A percentile compares a stretch with the other conserved stretches of the same genome.
Conservation (phyloP, 164 flowering plant genomes). For the Liriodendron chinense region DNA sequence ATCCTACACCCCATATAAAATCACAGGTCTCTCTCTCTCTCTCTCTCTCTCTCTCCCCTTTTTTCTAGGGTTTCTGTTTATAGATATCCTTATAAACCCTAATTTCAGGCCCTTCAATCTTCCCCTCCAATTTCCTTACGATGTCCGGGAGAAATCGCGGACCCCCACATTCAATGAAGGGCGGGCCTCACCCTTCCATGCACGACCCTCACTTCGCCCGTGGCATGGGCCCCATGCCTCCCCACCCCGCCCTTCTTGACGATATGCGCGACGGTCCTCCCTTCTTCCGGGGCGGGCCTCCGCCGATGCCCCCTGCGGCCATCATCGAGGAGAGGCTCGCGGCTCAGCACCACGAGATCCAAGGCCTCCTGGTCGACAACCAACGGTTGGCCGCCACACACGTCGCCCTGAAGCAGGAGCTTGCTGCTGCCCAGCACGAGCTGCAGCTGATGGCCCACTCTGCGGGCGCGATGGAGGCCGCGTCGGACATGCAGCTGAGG, state of each 20-base stretch:
- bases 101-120: background rate
- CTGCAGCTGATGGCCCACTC: constrained; percentile 52
- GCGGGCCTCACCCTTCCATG: constrained; percentile 36
- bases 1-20: no score
- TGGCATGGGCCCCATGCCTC: constrained; percentile 33
- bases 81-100: background rate
- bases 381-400: constrained; percentile 91
- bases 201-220: constrained; percentile 55
- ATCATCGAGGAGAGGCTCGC: constrained; percentile 76
- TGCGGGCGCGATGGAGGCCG: constrained; percentile 48
- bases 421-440: constrained; percentile 69
- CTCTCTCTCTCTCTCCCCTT: background rate
- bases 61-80: background rate
- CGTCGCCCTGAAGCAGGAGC: constrained; percentile 89
- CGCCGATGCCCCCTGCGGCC: constrained; percentile 38
- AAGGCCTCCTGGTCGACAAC: constrained; percentile 71
- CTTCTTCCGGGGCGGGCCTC: constrained; percentile 45
- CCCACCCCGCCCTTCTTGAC: constrained; percentile 66
- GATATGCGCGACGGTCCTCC: constrained; percentile 60
- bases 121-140: background rate
- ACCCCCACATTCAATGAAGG: constrained; percentile 49
- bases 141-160: constrained; percentile 83
- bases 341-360: constrained; percentile 77
- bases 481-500: constrained; percentile 67
- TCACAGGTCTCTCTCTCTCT: background rate